Base-by-base conservation (phyloP, 2,329 filamentous ascomycete species). In the Trichoderma sp. region DNA sequence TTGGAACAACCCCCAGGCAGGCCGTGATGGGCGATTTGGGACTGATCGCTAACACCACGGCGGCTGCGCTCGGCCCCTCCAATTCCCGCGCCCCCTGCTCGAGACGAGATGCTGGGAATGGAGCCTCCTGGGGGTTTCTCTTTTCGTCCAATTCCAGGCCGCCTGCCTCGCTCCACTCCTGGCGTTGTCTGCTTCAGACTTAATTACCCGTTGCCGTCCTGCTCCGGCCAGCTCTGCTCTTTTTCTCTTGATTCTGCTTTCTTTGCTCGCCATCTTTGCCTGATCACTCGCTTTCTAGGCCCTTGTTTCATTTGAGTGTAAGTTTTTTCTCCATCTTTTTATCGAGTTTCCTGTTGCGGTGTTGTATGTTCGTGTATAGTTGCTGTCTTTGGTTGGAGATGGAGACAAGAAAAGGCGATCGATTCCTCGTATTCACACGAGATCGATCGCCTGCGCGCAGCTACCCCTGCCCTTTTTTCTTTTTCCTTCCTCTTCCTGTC, bases 271-370 rank as follows among this genome's bases (percentile, higher is more conserved):
- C 50, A 65, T 74, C 62, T 45, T n/a, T 50, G 62, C 72, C 72
- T 74, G 45, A 62, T 74, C 72, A 74, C 63, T 74, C 72, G 72
- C 63, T 74, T 74, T 68, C 50, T 60, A 68, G 64, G 72, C 63
- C 72, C 72, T 56, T 56, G 53, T 68, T 74, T 62, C 35, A 33
- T 31, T 50, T 31, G 29, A 63, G 60, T 63, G 60, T 63, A 63
- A 63, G 60, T 63, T 33, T 41, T 18, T 45, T 45, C 41, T 45
- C 45, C 45, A 21, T 53, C n/a, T 53, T 53, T 53, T 53, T 45
- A 45, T 45, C 45, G 45, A 35, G 60, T 45, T 73, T 41, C 60
- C 21, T 59, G 45, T 27, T 60, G 50, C n/a, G 66, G 16, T 31
- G 38, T 45, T 33, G 50, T 41, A 24, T 71, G n/a, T 21, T 5